Conservation (phyloP, 352 stramenopile species). For the Pythium pyrilobum region DNA sequence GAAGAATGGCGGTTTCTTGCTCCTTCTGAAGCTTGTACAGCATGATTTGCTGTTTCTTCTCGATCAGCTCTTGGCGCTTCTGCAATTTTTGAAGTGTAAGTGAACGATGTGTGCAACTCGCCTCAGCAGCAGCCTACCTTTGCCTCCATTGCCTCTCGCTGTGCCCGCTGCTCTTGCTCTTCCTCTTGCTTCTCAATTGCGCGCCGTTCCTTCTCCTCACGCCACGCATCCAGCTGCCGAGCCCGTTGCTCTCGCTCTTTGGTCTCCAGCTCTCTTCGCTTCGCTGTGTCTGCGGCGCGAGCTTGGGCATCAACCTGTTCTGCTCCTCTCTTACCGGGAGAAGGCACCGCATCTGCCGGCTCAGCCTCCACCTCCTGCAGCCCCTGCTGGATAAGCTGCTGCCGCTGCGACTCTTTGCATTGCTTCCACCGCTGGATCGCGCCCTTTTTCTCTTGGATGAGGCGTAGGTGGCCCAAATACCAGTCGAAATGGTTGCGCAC, state of each 20-base stretch:
- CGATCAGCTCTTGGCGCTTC: constrained; percentile 42
- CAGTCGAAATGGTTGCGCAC: constrained; percentile 64
- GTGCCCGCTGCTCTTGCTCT: constrained; percentile 22
- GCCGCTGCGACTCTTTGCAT: constrained; percentile 39
- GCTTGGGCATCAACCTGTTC: not conserved
- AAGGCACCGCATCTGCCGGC: not conserved
- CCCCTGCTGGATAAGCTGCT: constrained; percentile 36
- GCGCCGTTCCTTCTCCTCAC: constrained; percentile 35
- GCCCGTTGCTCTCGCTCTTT: constrained; percentile 26
- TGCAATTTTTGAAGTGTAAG: not conserved
- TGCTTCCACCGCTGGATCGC: constrained; percentile 53
- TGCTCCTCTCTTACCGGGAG: not conserved
- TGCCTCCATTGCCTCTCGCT: constrained; percentile 37
- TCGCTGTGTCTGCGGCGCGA: constrained; percentile 1
- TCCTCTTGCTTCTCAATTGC: constrained; percentile 24
- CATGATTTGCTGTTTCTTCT: constrained; percentile 73
- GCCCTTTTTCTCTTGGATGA: constrained; percentile 58
- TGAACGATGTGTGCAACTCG: no score
- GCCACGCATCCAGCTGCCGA: constrained; percentile 33
- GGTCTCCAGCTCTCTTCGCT: constrained; percentile 6
- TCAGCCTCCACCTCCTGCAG: constrained; percentile 18
- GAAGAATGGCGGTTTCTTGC: constrained; percentile 36
- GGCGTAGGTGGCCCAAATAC: constrained; percentile 48
- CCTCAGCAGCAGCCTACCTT: constrained; percentile 39
- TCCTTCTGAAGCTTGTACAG: constrained; percentile 78